Base-by-base conservation (phyloP, 345 rosid species). In the Eutrema yunnanense region DNA sequence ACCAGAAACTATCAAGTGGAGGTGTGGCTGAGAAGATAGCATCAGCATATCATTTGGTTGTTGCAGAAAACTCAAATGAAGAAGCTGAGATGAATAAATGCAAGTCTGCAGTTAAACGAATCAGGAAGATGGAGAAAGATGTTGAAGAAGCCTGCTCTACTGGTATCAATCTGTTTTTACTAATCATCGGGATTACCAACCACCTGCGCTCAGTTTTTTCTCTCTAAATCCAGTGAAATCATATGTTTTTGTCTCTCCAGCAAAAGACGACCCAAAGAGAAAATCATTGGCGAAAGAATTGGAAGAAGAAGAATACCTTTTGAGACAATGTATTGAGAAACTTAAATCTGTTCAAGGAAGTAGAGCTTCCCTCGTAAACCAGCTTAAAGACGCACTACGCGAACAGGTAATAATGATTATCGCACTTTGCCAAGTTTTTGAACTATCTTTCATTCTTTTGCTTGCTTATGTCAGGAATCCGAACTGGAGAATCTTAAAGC, bases 41-140 rank as follows among this genome's bases (percentile, higher is more conserved):
- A 43, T 92, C 98, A 0, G 98, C 99, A 13, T 88, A 85, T 77
- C 92, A 92, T 76, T 34, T 65, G 85, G 84, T 95, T 16, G 83
- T 85, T 42, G 81, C 87, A 66, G 99, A 92, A 36, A 87, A 84
- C 47, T 69, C 84, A n/a, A 84, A 80, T 49, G 97, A 95, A 79
- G 99, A 92, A 68, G 85, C 79, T 47, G 97, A 90, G 81, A 90
- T 88, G 94, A 86, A 66, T 47, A 87, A 82, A 67, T 95, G 98
- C 68, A 88, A 87, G 72, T 86, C 98, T 62, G 85, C 86, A 2
- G 83, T 84, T 75, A 85, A 82, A 69, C 85, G 13, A 14, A 85
- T 90, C 77, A 87, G 83, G 83, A 95, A 84, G 84, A 87, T 92
- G 90, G 98, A 90, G 79, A 90, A 87, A 72, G 91, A 87, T 70